phyloP scores from a whole-genome alignment of 2,329 filamentous ascomycete species.

The Calonectria crousiana region DNA sequence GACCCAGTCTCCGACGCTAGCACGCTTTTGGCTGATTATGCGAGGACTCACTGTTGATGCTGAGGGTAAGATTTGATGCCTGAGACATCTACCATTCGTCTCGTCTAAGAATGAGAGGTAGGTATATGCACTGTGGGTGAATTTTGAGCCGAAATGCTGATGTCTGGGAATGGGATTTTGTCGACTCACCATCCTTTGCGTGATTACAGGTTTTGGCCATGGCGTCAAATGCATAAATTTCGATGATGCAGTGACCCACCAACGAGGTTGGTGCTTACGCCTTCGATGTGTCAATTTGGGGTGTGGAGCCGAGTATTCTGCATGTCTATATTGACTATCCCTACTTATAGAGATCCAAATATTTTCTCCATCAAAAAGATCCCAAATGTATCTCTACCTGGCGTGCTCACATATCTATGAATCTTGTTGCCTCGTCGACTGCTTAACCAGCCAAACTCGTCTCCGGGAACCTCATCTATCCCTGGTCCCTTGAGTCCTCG shows the following conservation, averaged over 20 bases:
- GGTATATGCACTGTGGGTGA: neutral
- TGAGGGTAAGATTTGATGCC: neutral
- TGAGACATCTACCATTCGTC: neutral
- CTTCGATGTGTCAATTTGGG: neutral
- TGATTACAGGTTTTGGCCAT: neutral
- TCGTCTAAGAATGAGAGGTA: neutral
- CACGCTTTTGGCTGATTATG: neutral
- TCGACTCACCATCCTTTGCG: neutral
- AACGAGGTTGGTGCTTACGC: neutral
- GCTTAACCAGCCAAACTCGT: neutral
- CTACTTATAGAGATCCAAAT: neutral
- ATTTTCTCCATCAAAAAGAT: neutral
- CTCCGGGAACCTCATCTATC: neutral
- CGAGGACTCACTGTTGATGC: neutral
- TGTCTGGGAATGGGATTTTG: neutral
- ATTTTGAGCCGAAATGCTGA: neutral
- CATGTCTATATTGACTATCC: neutral
- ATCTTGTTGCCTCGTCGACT: neutral
- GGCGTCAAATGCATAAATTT: neutral
- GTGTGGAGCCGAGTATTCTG: neutral
- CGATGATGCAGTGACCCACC: neutral
- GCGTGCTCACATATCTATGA: neutral
- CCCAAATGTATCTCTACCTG: neutral
- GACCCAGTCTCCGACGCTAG: neutral
- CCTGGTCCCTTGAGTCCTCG: neutral